Evolutionary conservation across 768 basidiomycete genomes (phyloP).

Genomic region (Suillus clintonianus): DNA sequence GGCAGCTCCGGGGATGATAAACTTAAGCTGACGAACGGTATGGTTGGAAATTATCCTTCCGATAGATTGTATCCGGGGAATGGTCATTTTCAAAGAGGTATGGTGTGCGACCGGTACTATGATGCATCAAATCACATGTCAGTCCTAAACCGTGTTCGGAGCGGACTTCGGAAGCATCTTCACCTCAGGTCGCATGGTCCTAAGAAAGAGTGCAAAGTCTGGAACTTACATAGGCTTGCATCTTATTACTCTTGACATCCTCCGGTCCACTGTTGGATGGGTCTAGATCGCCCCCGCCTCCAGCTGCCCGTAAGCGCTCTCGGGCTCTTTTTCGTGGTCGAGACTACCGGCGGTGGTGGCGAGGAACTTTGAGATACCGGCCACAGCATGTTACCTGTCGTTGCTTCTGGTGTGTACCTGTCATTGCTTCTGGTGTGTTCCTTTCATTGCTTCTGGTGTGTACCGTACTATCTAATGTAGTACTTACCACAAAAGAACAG

Average conservation of each 20-base stretch:
- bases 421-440: not conserved
- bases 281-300: not conserved
- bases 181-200: no score
- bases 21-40: slow-evolving; percentile 69
- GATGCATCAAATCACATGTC: not conserved
- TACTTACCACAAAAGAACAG: not conserved
- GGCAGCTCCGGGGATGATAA: slow-evolving; percentile 68
- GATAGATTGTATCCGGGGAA: slow-evolving; percentile 12
- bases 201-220: not conserved
- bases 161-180: not conserved
- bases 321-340: not conserved
- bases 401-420: not conserved
- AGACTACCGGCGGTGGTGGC: not conserved
- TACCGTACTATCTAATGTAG: not conserved
- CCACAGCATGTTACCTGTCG: not conserved
- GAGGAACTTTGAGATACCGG: not conserved
- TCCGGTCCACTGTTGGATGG: not conserved
- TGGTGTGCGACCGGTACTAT: not conserved
- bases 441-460: not conserved
- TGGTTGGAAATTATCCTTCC: slow-evolving; percentile 42
- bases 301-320: not conserved
- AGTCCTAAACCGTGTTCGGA: not conserved
- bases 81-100: slow-evolving; percentile 16
- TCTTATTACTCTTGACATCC: not conserved
- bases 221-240: not conserved